These are phyloP conservation scores for Fonsecaea nubica DNA, from an alignment of 2,329 filamentous ascomycete species.

Conservation along the genomic window DNA sequence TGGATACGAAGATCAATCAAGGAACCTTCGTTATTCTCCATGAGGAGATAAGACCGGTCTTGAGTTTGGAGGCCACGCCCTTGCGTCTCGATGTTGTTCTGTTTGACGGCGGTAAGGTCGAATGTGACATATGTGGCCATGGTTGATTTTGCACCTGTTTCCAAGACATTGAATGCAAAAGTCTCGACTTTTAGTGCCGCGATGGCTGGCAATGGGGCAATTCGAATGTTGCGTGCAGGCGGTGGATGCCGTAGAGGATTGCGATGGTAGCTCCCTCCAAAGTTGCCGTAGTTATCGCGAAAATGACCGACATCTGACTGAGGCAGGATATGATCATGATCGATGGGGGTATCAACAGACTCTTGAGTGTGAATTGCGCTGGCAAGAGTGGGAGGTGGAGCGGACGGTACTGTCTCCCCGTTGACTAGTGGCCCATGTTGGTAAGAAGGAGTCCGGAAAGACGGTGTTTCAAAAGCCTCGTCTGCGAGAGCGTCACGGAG, in stretches of 20 bases:
- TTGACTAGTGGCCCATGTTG: neutral
- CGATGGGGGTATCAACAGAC: neutral
- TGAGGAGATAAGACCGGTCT: constrained; percentile 5
- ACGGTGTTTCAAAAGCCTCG: neutral
- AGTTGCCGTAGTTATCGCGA: neutral
- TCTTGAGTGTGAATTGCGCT: neutral
- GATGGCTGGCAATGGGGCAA: constrained; percentile 20
- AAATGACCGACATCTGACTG: neutral
- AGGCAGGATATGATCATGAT: neutral
- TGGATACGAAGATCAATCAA: constrained; percentile 21
- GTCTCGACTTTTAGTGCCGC: constrained; percentile 25
- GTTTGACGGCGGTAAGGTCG: constrained; percentile 19
- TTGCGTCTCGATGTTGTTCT: constrained; percentile 23
- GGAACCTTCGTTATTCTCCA: constrained; percentile 22
- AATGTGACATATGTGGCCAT: constrained; percentile 29
- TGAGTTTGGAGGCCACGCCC: constrained; percentile 3
- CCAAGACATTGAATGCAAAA: constrained; percentile 25
- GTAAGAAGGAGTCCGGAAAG: neutral
- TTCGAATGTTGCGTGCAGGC: neutral
- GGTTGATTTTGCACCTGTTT: constrained; percentile 19
- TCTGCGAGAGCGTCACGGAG: neutral
- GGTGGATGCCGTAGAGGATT: constrained; percentile 19
- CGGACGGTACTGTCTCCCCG: neutral
- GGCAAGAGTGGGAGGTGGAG: neutral
- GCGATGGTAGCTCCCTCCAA: neutral